phyloP scores from a whole-genome alignment of 1,284 basidiomycete species.

The Earliella scabrosa region DNA sequence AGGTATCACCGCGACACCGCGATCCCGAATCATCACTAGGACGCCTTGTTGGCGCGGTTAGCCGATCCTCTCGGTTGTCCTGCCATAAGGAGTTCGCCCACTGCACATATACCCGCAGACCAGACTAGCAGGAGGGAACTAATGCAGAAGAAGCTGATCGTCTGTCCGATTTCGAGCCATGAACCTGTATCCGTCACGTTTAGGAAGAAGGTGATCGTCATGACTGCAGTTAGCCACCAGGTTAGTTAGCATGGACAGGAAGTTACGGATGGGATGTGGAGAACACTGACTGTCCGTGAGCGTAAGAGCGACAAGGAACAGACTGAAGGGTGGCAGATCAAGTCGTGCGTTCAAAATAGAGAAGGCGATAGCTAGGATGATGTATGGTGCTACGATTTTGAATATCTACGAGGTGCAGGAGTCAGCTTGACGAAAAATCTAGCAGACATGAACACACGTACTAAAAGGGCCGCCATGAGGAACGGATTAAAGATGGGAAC shows the following conservation, averaged over 20 bases:
- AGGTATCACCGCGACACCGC: no score
- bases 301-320: conserved; percentile 75
- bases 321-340: conserved; percentile 73
- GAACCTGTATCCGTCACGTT: conserved; percentile 83
- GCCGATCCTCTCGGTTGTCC: conserved; percentile 8
- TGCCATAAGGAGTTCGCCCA: conserved; percentile 69
- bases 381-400: conserved; percentile 84
- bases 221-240: conserved; percentile 47
- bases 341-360: conserved; percentile 71
- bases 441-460: conserved; percentile 35
- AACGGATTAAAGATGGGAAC: conserved; percentile 90
- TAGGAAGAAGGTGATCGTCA: conserved; percentile 86
- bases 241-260: not conserved
- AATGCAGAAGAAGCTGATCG: conserved; percentile 89
- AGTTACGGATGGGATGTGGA: conserved; percentile 11
- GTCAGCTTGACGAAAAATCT: no score
- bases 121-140: conserved; percentile 80
- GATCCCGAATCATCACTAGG: no score
- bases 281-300: conserved; percentile 69
- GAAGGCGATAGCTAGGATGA: conserved; percentile 73
- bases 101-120: conserved; percentile 75
- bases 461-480: conserved; percentile 78
- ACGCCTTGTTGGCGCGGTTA: not conserved
- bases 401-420: conserved; percentile 62
- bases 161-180: conserved; percentile 91